phyloP scores from a whole-genome alignment of 306 rosid species.

The Lupinus albus region DNA sequence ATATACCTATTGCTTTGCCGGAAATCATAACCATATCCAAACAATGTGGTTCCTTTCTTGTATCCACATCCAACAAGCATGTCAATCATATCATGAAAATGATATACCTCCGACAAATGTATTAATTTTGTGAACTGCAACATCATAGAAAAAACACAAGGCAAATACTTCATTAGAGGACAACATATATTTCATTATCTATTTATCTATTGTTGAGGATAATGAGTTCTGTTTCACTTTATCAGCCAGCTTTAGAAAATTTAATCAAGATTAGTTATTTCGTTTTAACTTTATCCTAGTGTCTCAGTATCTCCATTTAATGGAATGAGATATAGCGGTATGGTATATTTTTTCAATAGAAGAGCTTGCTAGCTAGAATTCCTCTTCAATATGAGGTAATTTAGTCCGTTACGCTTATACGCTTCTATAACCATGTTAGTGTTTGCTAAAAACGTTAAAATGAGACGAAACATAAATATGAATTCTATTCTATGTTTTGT shows the following conservation, averaged over 20 bases:
- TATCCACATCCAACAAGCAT: slow-evolving; percentile 84
- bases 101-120: slow-evolving; percentile 73
- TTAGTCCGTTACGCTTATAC: no score
- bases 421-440: not conserved
- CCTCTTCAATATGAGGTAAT: not conserved
- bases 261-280: not conserved
- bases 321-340: not conserved
- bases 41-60: slow-evolving; percentile 87
- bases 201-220: not conserved
- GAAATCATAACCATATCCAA: slow-evolving; percentile 95
- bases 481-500: no score
- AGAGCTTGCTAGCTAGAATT: not conserved
- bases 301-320: not conserved
- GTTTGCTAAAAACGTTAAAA: no score
- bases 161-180: not conserved
- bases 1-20: slow-evolving; percentile 87
- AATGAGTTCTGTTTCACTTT: not conserved
- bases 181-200: not conserved
- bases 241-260: not conserved
- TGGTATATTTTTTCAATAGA: not conserved
- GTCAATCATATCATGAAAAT: slow-evolving; percentile 87
- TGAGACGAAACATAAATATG: no score
- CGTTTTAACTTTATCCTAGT: not conserved
- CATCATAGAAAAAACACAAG: slow-evolving; percentile 23
- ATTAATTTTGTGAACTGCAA: slow-evolving; percentile 74